These are phyloP conservation scores for Protostelium mycophagum DNA, from an alignment of 78 protist genomes.

Conservation along the genomic window DNA sequence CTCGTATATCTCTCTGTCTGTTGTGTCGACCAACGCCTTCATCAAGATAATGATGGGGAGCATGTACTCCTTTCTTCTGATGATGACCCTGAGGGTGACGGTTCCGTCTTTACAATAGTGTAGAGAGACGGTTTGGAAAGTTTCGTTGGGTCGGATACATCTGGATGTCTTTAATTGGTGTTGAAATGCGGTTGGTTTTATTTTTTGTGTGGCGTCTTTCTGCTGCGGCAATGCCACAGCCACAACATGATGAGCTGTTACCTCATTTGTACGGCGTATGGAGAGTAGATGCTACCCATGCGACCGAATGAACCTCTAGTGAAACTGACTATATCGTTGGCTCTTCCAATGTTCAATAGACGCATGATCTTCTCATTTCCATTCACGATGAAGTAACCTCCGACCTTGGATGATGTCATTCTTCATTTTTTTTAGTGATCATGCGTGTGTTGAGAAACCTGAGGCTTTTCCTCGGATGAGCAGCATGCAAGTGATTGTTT, in stretches of 20 bases:
- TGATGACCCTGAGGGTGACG: constrained; percentile 58
- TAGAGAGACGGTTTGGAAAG: constrained; percentile 66
- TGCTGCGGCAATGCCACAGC: too few relatives aligned
- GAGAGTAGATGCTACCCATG: constrained; percentile 84
- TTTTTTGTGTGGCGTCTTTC: too few relatives aligned
- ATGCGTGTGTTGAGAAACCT: not conserved
- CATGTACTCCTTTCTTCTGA: constrained; percentile 78
- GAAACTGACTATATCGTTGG: constrained; percentile 72
- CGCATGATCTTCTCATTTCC: constrained; percentile 90
- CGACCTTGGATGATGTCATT: constrained; percentile 82
- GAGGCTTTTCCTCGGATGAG: not conserved
- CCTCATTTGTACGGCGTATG: constrained; percentile 59
- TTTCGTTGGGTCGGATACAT: constrained; percentile 81
- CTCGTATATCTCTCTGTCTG: constrained; percentile 81
- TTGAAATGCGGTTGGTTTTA: not conserved
- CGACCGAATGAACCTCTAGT: constrained; percentile 65
- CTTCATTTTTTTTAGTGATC: constrained; percentile 6
- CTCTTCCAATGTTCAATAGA: constrained; percentile 76
- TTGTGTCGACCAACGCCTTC: constrained; percentile 46
- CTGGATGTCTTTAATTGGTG: constrained; percentile 25
- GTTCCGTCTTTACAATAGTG: constrained; percentile 84
- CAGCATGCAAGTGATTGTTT: not conserved
- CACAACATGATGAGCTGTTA: not conserved
- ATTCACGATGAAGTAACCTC: constrained; percentile 93
- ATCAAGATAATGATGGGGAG: constrained; percentile 79